These are phyloP conservation scores for Fusarium subtropicale DNA, from an alignment of 2,329 filamentous ascomycete genomes.

Conservation along the genomic window DNA sequence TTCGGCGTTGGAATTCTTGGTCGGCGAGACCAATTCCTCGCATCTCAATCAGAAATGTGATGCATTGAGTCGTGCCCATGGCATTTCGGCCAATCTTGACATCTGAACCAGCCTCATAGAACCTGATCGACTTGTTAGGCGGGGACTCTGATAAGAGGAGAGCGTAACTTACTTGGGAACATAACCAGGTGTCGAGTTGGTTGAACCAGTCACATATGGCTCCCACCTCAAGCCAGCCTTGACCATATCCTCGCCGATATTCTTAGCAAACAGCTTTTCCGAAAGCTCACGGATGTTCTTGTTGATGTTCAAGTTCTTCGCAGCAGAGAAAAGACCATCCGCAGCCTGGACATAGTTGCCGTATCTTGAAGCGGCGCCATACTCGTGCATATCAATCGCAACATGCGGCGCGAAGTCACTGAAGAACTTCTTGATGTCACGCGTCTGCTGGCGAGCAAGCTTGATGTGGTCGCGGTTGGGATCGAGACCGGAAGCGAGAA, in stretches of 20 bases:
- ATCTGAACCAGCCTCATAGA: constrained; percentile 48
- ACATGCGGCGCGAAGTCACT: constrained; percentile 48
- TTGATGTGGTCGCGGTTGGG: constrained; percentile 52
- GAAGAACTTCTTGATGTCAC: constrained; percentile 48
- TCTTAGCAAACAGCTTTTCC: constrained; percentile 46
- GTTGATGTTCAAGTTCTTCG: constrained; percentile 52
- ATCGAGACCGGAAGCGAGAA: constrained; percentile 47
- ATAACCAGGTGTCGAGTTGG: constrained; percentile 29
- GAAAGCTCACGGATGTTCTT: constrained; percentile 46
- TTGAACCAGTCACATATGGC: constrained; percentile 45
- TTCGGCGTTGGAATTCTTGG: constrained; percentile 49
- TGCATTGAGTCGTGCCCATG: constrained; percentile 47
- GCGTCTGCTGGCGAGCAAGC: constrained; percentile 49
- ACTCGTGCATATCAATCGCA: constrained; percentile 52
- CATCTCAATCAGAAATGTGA: constrained; percentile 49
- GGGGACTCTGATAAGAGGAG: fast-evolving
- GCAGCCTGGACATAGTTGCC: constrained; percentile 44
- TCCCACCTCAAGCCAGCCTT: constrained; percentile 46
- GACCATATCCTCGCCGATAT: constrained; percentile 48
- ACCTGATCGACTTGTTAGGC: background rate
- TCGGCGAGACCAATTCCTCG: constrained; percentile 49
- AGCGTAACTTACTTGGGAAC: constrained; percentile 7
- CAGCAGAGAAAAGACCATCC: constrained; percentile 50
- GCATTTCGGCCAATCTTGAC: constrained; percentile 49
- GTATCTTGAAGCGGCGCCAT: constrained; percentile 36